phyloP scores from a whole-genome alignment of 345 rosid genomes.

The Sonneratia caseolaris region DNA sequence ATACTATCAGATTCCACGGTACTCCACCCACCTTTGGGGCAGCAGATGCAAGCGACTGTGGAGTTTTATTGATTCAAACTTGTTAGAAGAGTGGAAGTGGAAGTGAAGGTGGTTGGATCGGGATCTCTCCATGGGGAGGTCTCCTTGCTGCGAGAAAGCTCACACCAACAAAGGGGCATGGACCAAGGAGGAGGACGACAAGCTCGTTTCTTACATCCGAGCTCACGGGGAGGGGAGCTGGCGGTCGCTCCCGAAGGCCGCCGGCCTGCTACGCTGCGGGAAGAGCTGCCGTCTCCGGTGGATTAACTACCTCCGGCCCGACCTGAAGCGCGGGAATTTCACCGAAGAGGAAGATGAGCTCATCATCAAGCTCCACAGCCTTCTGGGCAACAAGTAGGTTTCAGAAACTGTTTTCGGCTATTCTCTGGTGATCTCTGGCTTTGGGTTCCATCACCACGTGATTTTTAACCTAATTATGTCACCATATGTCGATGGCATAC shows the following conservation, averaged over 20 bases:
- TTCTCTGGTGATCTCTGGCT: too few relatives aligned
- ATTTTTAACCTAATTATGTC: too few relatives aligned
- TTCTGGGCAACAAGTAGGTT: constrained; percentile 67
- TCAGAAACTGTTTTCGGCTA: too few relatives aligned
- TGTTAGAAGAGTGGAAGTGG: neutral
- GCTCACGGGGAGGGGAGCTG: constrained; percentile 74
- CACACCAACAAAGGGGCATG: constrained; percentile 80
- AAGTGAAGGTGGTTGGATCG: neutral
- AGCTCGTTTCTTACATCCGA: constrained; percentile 51
- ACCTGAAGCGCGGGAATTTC: constrained; percentile 68
- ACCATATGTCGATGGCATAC: constrained; percentile 1
- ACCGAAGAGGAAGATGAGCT: constrained; percentile 67
- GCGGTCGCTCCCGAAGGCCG: constrained; percentile 73
- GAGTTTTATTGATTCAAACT: neutral
- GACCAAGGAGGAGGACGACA: constrained; percentile 81
- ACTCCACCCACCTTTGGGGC: neutral
- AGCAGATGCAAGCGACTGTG: neutral
- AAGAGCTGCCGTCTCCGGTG: constrained; percentile 71
- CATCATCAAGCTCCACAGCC: constrained; percentile 64
- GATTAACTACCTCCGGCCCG: constrained; percentile 69
- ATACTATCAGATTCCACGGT: neutral
- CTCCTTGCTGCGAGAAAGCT: constrained; percentile 77
- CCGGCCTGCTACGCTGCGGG: constrained; percentile 69
- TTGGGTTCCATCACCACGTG: too few relatives aligned
- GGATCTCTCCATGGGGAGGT: constrained; percentile 45